Percentiles rank a stretch among this genome's conserved stretches.
These are phyloP conservation scores for Sesbania bispinosa DNA, from an alignment of 306 rosid genomes.

Conservation along the genomic window DNA sequence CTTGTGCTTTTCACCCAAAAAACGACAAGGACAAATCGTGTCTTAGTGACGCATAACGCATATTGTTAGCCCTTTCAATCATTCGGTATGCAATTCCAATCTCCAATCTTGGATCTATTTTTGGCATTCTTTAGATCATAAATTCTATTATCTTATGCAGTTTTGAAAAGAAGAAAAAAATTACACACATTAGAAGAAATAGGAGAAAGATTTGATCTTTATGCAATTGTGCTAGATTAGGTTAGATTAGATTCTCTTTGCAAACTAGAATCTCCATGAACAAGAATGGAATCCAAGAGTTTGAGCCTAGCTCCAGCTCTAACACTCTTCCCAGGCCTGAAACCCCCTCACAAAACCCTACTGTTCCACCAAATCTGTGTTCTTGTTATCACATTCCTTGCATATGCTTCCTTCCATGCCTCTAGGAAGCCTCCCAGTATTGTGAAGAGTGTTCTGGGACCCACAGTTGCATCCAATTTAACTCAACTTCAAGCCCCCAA, in stretches of 20 bases:
- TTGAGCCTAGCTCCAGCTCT: conserved; percentile 55
- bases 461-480: conserved; percentile 45
- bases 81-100: not conserved
- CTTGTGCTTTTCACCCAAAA: not conserved
- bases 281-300: conserved; percentile 48
- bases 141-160: not conserved
- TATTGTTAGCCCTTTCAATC: not conserved
- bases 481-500: conserved; percentile 19
- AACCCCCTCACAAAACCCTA: conserved; percentile 73
- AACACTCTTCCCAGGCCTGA: conserved; percentile 53
- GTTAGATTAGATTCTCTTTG: not conserved
- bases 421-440: conserved; percentile 91
- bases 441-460: conserved; percentile 88
- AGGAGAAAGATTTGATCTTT: not conserved
- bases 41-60: no score
- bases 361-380: conserved; percentile 61
- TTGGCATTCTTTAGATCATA: conserved; percentile 19
- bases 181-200: no score
- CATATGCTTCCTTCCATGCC: conserved; percentile 87
- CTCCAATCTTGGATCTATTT: conserved; percentile 19
- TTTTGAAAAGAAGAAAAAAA: not conserved
- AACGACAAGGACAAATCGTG: no score
- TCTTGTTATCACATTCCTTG: conserved; percentile 60
- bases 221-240: not conserved
- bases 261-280: conserved; percentile 9